Conservation (phyloP, 257 asterid species). For the Solanum virginianum region DNA sequence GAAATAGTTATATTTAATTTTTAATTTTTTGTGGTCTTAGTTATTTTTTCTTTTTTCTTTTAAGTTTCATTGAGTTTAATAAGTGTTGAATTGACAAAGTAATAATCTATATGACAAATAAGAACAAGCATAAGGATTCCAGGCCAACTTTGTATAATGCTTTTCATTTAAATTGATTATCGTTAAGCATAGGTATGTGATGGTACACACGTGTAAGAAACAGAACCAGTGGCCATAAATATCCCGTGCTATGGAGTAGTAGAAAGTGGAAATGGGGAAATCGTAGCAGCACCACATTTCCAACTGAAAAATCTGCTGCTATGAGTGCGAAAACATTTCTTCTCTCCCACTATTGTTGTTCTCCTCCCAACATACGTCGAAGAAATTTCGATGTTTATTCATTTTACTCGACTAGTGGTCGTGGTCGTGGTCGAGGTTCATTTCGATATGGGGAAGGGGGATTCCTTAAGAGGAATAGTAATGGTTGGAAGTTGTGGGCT, state of each 20-base stretch:
- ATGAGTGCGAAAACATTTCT: conserved; percentile 61
- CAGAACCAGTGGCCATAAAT: not conserved
- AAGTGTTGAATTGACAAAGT: fast-evolving
- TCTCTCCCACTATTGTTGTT: conserved; percentile 17
- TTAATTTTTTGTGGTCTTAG: too few species aligned
- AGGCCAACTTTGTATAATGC: too few species aligned
- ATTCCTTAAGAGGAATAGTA: conserved; percentile 9
- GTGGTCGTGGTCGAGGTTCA: not conserved
- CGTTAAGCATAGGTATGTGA: not conserved
- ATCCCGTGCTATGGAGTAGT: not conserved
- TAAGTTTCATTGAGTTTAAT: too few species aligned
- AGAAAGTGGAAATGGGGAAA: not conserved
- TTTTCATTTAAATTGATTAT: not conserved
- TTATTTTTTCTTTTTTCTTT: too few species aligned
- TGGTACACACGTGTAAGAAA: not conserved
- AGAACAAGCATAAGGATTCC: too few species aligned
- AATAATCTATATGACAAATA: too few species aligned
- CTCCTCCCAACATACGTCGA: conserved; percentile 28
- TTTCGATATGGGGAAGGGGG: conserved; percentile 7
- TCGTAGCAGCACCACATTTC: not conserved
- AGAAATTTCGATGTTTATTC: not conserved
- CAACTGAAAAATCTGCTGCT: conserved; percentile 7
- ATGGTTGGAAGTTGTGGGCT: conserved; percentile 35
- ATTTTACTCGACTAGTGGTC: not conserved
- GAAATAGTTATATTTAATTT: too few species aligned